These are phyloP conservation scores for Aspergillus biplanus DNA, from an alignment of 495 filamentous ascomycete species.

Conservation along the genomic window DNA sequence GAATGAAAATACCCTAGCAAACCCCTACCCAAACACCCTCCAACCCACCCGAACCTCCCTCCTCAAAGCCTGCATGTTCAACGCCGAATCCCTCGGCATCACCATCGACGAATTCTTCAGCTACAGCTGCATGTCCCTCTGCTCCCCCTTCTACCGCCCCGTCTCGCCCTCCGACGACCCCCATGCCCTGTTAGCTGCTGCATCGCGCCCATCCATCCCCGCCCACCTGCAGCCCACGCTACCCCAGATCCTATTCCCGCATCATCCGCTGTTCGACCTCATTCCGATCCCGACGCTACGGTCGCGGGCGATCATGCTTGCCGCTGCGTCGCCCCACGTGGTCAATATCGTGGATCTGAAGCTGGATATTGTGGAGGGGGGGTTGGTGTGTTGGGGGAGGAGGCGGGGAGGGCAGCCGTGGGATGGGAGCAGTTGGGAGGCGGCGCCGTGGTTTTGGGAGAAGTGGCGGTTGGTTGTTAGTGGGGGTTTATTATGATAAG, in stretches of 20 bases:
- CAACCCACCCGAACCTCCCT: constrained; percentile 9
- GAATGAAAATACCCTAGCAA: background rate
- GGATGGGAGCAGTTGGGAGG: constrained; percentile 45
- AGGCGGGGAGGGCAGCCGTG: constrained; percentile 28
- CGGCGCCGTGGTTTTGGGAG: constrained; percentile 39
- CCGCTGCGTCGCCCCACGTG: constrained; percentile 32
- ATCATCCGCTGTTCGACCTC: constrained; percentile 48
- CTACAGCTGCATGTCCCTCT: constrained; percentile 31
- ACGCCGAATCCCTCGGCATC: constrained; percentile 41
- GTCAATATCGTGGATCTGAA: constrained; percentile 47
- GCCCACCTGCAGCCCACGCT: constrained; percentile 47
- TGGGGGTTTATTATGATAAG: background rate
- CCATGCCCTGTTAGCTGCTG: constrained; percentile 25
- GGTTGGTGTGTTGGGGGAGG: constrained; percentile 22
- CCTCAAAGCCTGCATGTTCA: constrained; percentile 35
- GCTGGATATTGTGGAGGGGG: constrained; percentile 42
- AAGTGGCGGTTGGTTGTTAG: constrained; percentile 32
- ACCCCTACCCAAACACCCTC: constrained; percentile 9
- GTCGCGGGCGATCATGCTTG: constrained; percentile 41
- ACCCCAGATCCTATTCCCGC: constrained; percentile 49
- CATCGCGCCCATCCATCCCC: constrained; percentile 31
- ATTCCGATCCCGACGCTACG: constrained; percentile 46
- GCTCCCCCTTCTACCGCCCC: constrained; percentile 40
- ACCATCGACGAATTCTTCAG: constrained; percentile 30
- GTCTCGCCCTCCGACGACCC: constrained; percentile 30